A percentile compares a stretch with the other conserved stretches of the same genome.
phyloP scores from a whole-genome alignment of 768 basidiomycete species.

The Tremella mesenterica region DNA sequence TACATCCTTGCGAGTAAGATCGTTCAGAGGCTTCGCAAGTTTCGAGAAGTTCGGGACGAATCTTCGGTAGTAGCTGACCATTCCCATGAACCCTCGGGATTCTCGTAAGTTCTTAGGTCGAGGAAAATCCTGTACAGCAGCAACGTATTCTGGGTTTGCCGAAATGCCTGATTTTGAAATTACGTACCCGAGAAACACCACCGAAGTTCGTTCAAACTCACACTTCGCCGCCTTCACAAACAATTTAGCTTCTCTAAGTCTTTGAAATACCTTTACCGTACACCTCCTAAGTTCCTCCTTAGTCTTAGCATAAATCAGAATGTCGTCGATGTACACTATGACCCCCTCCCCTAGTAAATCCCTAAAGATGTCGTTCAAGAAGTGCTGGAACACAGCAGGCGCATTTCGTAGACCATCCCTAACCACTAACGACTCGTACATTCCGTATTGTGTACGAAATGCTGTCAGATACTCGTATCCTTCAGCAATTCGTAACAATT shows the following conservation, averaged over 20 bases:
- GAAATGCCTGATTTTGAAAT: neutral
- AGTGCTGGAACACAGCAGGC: slow-evolving; percentile 24
- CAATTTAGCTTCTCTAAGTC: neutral
- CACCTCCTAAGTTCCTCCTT: too few species aligned
- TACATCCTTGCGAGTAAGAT: slow-evolving; percentile 9
- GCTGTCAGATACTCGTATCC: slow-evolving; percentile 44
- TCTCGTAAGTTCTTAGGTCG: slow-evolving; percentile 11
- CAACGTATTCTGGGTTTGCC: slow-evolving; percentile 2
- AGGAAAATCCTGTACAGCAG: slow-evolving; percentile 17
- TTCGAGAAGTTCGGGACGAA: slow-evolving; percentile 23
- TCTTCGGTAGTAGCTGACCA: slow-evolving; percentile 19
- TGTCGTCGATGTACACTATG: slow-evolving; percentile 26
- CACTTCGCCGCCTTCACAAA: slow-evolving; percentile 6
- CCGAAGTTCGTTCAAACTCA: slow-evolving; percentile 2
- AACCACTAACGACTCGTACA: slow-evolving; percentile 18
- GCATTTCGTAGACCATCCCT: slow-evolving; percentile 31
- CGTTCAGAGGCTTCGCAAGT: slow-evolving; percentile 6
- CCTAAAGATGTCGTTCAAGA: slow-evolving; percentile 19
- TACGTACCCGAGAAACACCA: slow-evolving; percentile 4
- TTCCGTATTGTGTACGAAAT: slow-evolving; percentile 34
- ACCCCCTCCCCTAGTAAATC: slow-evolving; percentile 13
- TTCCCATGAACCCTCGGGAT: slow-evolving; percentile 19
- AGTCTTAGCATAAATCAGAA: slow-evolving; percentile 9
- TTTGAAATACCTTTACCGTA: slow-evolving; percentile 14
- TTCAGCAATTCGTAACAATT: slow-evolving; percentile 23